phyloP scores from a whole-genome alignment of 345 rosid species.

The Populus euphratica region DNA sequence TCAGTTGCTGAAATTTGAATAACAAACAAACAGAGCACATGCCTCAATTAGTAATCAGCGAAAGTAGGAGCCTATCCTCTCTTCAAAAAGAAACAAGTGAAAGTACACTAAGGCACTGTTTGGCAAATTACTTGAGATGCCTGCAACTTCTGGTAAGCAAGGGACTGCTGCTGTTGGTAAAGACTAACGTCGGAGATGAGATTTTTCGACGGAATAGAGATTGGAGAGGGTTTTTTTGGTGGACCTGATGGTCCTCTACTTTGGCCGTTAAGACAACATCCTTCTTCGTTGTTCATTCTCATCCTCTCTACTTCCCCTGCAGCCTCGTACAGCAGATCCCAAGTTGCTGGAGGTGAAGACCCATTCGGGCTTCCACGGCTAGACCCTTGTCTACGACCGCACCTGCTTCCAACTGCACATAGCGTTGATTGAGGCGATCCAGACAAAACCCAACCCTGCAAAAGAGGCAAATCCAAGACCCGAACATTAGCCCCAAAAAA shows the following conservation, averaged over 20 bases:
- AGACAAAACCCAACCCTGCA: conserved; percentile 37
- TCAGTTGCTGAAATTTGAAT: conserved; percentile 53
- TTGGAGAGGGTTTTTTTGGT: conserved; percentile 27
- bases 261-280: not conserved
- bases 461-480: not conserved
- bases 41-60: not conserved
- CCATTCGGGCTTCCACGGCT: conserved; percentile 30
- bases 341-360: conserved; percentile 51
- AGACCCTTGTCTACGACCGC: conserved; percentile 33
- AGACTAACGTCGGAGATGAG: conserved; percentile 22
- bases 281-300: conserved; percentile 7
- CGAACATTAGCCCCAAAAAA: not conserved
- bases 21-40: not conserved
- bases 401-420: conserved; percentile 36
- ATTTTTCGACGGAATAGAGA: conserved; percentile 30
- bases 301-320: conserved; percentile 50
- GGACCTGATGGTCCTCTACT: conserved; percentile 29
- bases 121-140: conserved; percentile 43
- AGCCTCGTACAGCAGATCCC: conserved; percentile 58
- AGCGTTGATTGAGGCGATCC: conserved; percentile 61
- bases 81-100: not conserved
- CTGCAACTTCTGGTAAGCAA: conserved; percentile 51
- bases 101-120: not conserved
- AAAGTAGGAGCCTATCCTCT: not conserved
- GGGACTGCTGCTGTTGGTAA: conserved; percentile 31